Evolutionary conservation across 352 stramenopile species (phyloP), one percentile per base, ranked within the genome.

Genomic region (Hyaloperonospora arabidopsidis): DNA sequence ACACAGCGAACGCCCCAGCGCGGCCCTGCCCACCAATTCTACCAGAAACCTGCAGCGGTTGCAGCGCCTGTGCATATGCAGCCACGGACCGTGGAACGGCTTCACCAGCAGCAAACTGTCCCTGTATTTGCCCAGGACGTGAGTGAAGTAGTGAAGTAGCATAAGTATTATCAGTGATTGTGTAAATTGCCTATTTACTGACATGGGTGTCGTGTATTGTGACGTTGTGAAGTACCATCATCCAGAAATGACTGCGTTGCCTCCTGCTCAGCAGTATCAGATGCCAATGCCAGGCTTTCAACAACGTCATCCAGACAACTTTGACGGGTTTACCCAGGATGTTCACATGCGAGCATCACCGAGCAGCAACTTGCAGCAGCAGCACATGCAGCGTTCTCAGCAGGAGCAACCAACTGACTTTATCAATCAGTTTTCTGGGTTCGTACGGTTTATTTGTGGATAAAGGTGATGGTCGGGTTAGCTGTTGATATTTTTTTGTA

Each of bases 401-500:
- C 68, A 76, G 36, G 57, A 39, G 3, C 58, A 69, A 10, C 68
- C 73, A 44, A 61, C 57, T 2, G 80, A 89, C 49, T 88, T 88
- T 38, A 83, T 93, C 22, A 86, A 91, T 63, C 76, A 87, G 57
- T 76, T 88, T 46, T 78, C 79, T 6, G 66, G 63, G 81, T 89
- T 57, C n/a, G 21, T 12, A 40, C 5, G 3, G 0, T 5, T 17
- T 49, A 3, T 36, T 23, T 28, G 5, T 18, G 6, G 18, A 13
- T 11, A 15, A 28, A 18, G 10, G 32, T 28, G 40, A 36, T 44
- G 21, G 7, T 14, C n/a, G 38, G n/a, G 38, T 1, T 23, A 8
- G 15, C 36, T 55, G 3, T 36, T 65, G 17, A 56, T 17, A 41
- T 38, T 2, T 10, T 44, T 10, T 49, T 13, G 21, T 34, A 36